Conservation (phyloP, 345 rosid species). For the Barbarea vulgaris region DNA sequence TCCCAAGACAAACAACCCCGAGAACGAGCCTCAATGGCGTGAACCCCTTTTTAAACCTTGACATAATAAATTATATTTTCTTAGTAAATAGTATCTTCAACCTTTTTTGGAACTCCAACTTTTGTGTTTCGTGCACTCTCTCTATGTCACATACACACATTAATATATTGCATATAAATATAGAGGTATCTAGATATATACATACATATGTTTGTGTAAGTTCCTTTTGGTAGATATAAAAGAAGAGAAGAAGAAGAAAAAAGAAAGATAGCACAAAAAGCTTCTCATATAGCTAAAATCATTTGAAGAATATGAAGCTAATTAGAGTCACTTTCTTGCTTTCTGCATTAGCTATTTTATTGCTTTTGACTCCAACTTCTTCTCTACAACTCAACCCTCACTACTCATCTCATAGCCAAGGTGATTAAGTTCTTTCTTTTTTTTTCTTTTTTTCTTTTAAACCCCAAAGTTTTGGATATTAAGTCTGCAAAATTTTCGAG, state of each 20-base stretch:
- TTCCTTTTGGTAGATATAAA: constrained; percentile 32
- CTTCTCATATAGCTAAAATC: constrained; percentile 14
- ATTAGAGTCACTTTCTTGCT: constrained; percentile 22
- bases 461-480: not conserved
- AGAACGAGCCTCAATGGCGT: constrained; percentile 47
- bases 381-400: constrained; percentile 30
- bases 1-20: constrained; percentile 40
- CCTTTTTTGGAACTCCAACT: constrained; percentile 57
- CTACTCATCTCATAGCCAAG: constrained; percentile 32
- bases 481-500: not conserved
- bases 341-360: constrained; percentile 19
- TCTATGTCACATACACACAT: constrained; percentile 13
- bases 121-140: constrained; percentile 60
- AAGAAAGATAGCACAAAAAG: constrained; percentile 18
- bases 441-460: not conserved
- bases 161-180: constrained; percentile 1
- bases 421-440: not conserved
- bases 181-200: not conserved
- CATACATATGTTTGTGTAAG: not conserved
- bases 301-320: constrained; percentile 34
- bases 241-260: constrained; percentile 24
- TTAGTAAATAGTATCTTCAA: constrained; percentile 25
- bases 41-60: constrained; percentile 31
- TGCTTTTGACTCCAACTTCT: constrained; percentile 25
- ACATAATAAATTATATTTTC: constrained; percentile 12